Evolutionary conservation across 2,329 filamentous ascomycete species (phyloP).

Genomic region (Neopestalotiopsis sp.): DNA sequence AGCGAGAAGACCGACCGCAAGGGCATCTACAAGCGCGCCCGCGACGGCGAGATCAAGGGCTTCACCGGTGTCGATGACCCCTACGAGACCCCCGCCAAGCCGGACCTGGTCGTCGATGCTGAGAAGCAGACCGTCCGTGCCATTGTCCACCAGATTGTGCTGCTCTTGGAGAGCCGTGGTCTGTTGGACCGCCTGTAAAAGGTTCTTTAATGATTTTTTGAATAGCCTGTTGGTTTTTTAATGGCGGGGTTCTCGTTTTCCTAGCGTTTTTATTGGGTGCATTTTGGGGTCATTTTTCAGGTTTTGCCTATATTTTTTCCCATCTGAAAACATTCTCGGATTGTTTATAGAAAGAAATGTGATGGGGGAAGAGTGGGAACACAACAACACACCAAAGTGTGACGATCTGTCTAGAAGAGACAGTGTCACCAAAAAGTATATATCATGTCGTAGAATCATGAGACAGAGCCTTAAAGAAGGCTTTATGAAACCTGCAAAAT

Average conservation of each 20-base stretch:
- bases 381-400: neutral
- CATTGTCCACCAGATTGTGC: conserved; percentile 94
- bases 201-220: neutral
- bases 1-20: conserved; percentile 94
- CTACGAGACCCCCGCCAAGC: conserved; percentile 83
- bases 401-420: neutral
- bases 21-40: conserved; percentile 84
- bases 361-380: neutral
- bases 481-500: neutral
- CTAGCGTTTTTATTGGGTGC: conserved; percentile 7
- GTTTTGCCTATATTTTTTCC: conserved; percentile 2
- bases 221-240: conserved; percentile 5
- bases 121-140: conserved; percentile 88
- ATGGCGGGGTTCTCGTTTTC: conserved; percentile 8
- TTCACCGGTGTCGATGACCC: conserved; percentile 99
- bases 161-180: conserved; percentile 88
- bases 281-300: conserved; percentile 4
- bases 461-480: neutral
- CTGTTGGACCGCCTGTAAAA: conserved; percentile 74
- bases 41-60: conserved; percentile 90
- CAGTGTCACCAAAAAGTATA: neutral
- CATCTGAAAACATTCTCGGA: neutral
- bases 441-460: neutral
- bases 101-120: conserved; percentile 83
- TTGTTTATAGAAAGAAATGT: neutral